A percentile compares a stretch with the other conserved stretches of the same genome.
These are phyloP conservation scores for Apiotrichum gamsii DNA, from an alignment of 1,284 basidiomycete species.

Conservation along the genomic window DNA sequence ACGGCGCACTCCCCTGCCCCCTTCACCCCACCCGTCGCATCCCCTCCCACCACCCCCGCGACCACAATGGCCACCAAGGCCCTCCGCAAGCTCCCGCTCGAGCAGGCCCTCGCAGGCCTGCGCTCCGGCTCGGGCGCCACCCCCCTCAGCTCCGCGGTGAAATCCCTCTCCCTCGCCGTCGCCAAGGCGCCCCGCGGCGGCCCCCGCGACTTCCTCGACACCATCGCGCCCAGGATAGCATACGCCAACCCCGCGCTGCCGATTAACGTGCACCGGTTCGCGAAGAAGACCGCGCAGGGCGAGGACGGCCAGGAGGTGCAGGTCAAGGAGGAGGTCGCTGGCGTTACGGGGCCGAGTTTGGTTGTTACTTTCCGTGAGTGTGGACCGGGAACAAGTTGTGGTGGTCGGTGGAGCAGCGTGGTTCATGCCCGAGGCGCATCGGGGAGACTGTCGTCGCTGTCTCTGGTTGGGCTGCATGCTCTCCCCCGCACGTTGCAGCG, in stretches of 20 bases:
- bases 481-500: too few species aligned
- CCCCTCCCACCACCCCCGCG: not conserved
- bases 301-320: constrained; percentile 16
- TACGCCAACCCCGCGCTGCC: constrained; percentile 37
- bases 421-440: too few species aligned
- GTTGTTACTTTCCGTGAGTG: constrained; percentile 28
- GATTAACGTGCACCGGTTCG: constrained; percentile 26
- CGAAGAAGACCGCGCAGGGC: too few species aligned
- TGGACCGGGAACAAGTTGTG: not conserved
- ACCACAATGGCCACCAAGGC: constrained; percentile 1
- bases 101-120: constrained; percentile 23
- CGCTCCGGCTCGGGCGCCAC: constrained; percentile 19
- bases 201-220: constrained; percentile 38
- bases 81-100: constrained; percentile 25
- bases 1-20: not conserved
- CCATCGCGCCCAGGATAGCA: constrained; percentile 34
- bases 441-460: too few species aligned
- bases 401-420: not conserved
- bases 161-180: constrained; percentile 23
- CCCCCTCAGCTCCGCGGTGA: constrained; percentile 21
- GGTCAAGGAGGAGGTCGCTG: constrained; percentile 11
- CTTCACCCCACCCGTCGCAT: not conserved
- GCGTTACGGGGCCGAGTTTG: constrained; percentile 21
- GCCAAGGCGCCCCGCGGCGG: constrained; percentile 28
- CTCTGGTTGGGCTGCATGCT: too few species aligned